Evolutionary conservation across 2,329 filamentous ascomycete species (phyloP).

Genomic region (Phaeosphaeria sp.): DNA sequence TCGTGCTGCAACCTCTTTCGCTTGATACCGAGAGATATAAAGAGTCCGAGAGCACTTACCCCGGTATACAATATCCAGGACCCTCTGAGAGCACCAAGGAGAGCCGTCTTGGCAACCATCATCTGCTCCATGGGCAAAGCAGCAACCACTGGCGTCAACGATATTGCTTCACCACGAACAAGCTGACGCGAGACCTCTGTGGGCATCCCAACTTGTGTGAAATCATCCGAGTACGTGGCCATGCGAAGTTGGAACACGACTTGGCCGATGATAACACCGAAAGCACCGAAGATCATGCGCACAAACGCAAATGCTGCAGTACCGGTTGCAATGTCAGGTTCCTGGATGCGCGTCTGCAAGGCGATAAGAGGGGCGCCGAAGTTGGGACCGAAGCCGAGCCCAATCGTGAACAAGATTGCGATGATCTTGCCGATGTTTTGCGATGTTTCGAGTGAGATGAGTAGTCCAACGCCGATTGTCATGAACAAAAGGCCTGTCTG

Average conservation of each 20-base stretch:
- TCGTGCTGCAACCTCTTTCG: conserved; percentile 32
- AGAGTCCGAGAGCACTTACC: conserved; percentile 44
- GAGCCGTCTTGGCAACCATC: conserved; percentile 49
- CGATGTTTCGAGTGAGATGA: conserved; percentile 28
- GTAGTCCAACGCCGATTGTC: conserved; percentile 43
- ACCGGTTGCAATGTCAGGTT: conserved; percentile 58
- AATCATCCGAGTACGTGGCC: conserved; percentile 49
- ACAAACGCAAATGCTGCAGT: conserved; percentile 60
- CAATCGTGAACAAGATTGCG: conserved; percentile 57
- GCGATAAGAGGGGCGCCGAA: conserved; percentile 62
- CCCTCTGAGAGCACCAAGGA: conserved; percentile 53
- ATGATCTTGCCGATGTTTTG: conserved; percentile 47
- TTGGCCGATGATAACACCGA: conserved; percentile 58
- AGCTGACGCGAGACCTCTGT: conserved; percentile 29
- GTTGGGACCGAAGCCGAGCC: conserved; percentile 59
- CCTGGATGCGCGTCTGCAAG: conserved; percentile 65
- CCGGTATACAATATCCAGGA: conserved; percentile 61
- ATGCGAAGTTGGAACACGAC: conserved; percentile 64
- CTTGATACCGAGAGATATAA: conserved; percentile 42
- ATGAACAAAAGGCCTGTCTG: conserved; percentile 40
- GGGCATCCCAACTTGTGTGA: conserved; percentile 28
- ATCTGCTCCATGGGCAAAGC: conserved; percentile 38
- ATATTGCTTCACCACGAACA: conserved; percentile 40
- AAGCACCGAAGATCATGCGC: conserved; percentile 52
- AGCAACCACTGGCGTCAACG: conserved; percentile 31